phyloP scores from a whole-genome alignment of 1,139 yeast species.

The Suhomyces taliae region DNA sequence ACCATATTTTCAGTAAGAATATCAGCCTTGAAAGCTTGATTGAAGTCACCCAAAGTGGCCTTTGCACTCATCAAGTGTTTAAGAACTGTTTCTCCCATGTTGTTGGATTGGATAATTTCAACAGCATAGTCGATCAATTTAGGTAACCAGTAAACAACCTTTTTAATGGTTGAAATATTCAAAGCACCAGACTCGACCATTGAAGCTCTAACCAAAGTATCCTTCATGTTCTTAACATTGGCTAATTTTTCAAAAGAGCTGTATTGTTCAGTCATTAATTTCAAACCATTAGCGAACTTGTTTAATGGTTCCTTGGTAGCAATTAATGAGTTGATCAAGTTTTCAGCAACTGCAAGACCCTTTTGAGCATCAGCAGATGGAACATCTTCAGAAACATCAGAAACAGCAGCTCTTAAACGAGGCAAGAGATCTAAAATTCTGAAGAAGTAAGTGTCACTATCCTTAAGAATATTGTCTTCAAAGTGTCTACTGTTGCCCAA shows the following conservation, averaged over 20 bases:
- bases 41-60: constrained; percentile 17
- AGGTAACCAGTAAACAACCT: constrained; percentile 44
- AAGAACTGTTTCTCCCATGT: constrained; percentile 4
- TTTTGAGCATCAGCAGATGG: constrained; percentile 74
- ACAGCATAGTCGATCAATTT: constrained; percentile 50
- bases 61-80: constrained; percentile 24
- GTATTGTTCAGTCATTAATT: constrained; percentile 13
- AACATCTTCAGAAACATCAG: constrained; percentile 67
- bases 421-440: constrained; percentile 79
- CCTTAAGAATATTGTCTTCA: constrained; percentile 36
- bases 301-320: constrained; percentile 50
- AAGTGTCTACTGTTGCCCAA: constrained; percentile 57
- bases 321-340: constrained; percentile 56
- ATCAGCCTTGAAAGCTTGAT: constrained; percentile 7
- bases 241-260: constrained; percentile 20
- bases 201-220: constrained; percentile 17
- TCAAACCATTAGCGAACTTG: constrained; percentile 25
- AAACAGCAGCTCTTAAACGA: constrained; percentile 64
- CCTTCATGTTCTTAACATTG: constrained; percentile 14
- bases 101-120: constrained; percentile 24
- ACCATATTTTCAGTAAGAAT: constrained; percentile 17
- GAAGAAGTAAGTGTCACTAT: constrained; percentile 62
- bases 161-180: constrained; percentile 20
- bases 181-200: constrained; percentile 17
- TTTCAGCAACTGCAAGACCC: constrained; percentile 80